These are phyloP conservation scores for Dacryopinax primogenitus DNA, from an alignment of 768 basidiomycete genomes.

Conservation along the genomic window DNA sequence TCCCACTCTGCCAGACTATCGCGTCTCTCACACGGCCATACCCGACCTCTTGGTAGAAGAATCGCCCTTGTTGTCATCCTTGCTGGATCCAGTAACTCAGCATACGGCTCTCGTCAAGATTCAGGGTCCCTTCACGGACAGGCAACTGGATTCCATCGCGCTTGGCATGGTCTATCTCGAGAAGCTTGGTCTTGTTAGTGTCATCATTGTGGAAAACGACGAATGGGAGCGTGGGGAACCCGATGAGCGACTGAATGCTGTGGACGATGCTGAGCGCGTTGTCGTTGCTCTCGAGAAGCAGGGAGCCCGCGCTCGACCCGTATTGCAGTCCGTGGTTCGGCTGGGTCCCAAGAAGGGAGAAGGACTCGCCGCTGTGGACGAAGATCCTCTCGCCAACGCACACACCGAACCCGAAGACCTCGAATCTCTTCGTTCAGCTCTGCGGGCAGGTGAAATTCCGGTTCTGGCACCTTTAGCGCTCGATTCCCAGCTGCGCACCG, in stretches of 20 bases:
- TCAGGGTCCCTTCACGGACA: slow-evolving; percentile 88
- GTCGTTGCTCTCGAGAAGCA: slow-evolving; percentile 70
- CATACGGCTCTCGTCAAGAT: slow-evolving; percentile 93
- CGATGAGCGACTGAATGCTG: slow-evolving; percentile 50
- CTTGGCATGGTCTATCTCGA: slow-evolving; percentile 90
- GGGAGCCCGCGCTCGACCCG: slow-evolving; percentile 75
- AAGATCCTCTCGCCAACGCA: slow-evolving; percentile 45
- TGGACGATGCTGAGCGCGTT: slow-evolving; percentile 76
- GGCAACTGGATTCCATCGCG: slow-evolving; percentile 85
- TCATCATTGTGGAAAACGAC: slow-evolving; percentile 90
- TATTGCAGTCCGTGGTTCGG: slow-evolving; percentile 74
- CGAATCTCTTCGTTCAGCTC: slow-evolving; percentile 71
- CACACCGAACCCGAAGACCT: slow-evolving; percentile 73
- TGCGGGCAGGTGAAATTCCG: slow-evolving; percentile 89
- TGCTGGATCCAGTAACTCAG: slow-evolving; percentile 63
- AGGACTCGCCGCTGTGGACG: slow-evolving; percentile 29
- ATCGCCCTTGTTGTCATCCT: slow-evolving; percentile 44
- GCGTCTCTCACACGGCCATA: slow-evolving; percentile 24
- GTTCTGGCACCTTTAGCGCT: slow-evolving; percentile 87
- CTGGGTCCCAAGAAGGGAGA: slow-evolving; percentile 56
- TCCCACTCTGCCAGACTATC: slow-evolving; percentile 23
- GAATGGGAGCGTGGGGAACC: slow-evolving; percentile 52
- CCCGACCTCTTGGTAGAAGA: slow-evolving; percentile 26
- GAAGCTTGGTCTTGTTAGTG: slow-evolving; percentile 87
- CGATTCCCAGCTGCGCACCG: slow-evolving; percentile 77